These are phyloP conservation scores for Wallacemonas sp. DNA, from an alignment of 208 protist genomes.

Conservation along the genomic window DNA sequence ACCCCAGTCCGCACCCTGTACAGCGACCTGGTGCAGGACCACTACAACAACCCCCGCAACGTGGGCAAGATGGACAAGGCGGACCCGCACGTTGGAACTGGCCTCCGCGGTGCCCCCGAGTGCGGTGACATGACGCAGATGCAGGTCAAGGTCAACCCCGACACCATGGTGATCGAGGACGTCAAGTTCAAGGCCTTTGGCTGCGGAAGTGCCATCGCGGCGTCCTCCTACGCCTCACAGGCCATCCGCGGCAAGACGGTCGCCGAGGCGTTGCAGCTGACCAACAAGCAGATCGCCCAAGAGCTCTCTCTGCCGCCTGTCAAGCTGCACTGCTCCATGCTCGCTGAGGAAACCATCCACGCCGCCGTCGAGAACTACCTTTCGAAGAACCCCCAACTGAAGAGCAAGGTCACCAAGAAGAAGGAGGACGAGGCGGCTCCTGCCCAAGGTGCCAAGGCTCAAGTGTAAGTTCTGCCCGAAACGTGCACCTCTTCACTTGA, in stretches of 20 bases:
- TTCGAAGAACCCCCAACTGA: conserved; percentile 92
- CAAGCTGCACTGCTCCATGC: conserved; percentile 99
- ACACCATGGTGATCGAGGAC: conserved; percentile 92
- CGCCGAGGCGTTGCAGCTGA: conserved; percentile 96
- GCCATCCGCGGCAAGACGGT: conserved; percentile 98
- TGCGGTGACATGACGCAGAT: conserved; percentile 99
- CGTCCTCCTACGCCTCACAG: conserved; percentile 97
- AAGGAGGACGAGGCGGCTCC: conserved; percentile 2
- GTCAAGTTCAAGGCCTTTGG: conserved; percentile 99
- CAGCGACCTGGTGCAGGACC: conserved; percentile 97
- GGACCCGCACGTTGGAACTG: conserved; percentile 96
- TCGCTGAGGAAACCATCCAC: conserved; percentile 99
- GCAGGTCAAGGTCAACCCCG: conserved; percentile 95
- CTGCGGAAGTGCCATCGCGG: conserved; percentile 99
- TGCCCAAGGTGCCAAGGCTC: conserved; percentile 5
- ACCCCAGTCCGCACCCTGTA: conserved; percentile 82
- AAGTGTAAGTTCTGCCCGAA: too few species aligned
- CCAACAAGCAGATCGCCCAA: conserved; percentile 98
- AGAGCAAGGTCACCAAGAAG: conserved; percentile 79
- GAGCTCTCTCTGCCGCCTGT: conserved; percentile 99
- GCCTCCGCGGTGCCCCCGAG: conserved; percentile 97
- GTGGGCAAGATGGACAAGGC: conserved; percentile 97
- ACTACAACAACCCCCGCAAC: conserved; percentile 99
- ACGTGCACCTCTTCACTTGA: too few species aligned
- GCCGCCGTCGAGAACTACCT: conserved; percentile 97